A percentile compares a stretch with the other conserved stretches of the same genome.
phyloP scores from a whole-genome alignment of 2,329 filamentous ascomycete genomes.

The Fonsecaea multimorphosa region DNA sequence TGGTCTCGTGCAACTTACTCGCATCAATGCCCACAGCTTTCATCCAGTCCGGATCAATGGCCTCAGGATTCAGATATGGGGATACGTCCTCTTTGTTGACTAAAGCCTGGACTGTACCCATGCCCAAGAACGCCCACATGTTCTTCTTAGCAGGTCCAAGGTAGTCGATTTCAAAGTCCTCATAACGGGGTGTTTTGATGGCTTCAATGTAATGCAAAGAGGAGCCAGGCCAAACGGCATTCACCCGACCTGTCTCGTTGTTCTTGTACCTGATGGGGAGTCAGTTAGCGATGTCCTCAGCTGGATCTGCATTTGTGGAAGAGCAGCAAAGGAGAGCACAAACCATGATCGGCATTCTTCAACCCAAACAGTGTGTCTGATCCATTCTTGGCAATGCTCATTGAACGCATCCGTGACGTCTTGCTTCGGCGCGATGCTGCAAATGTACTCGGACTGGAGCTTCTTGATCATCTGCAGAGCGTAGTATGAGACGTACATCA shows the following conservation, averaged over 20 bases:
- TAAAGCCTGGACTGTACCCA: slow-evolving; percentile 43
- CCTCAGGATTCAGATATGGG: slow-evolving; percentile 44
- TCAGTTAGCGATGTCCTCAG: slow-evolving; percentile 44
- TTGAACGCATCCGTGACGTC: slow-evolving; percentile 45
- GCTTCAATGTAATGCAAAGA: slow-evolving; percentile 57
- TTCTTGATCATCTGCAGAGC: slow-evolving; percentile 50
- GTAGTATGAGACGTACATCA: slow-evolving; percentile 50
- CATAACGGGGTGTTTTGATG: slow-evolving; percentile 50
- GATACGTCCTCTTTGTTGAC: slow-evolving; percentile 41
- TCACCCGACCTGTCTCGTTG: slow-evolving; percentile 54
- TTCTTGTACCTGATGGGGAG: slow-evolving; percentile 44
- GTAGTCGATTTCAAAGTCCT: slow-evolving; percentile 55
- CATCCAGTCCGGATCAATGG: slow-evolving; percentile 46
- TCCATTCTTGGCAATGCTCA: slow-evolving; percentile 53
- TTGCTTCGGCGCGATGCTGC: slow-evolving; percentile 47
- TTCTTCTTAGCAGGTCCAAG: slow-evolving; percentile 39
- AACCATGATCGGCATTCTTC: slow-evolving; percentile 52
- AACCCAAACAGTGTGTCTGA: slow-evolving; percentile 59
- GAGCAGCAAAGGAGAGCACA: neutral
- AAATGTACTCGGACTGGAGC: slow-evolving; percentile 52
- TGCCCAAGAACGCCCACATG: slow-evolving; percentile 44
- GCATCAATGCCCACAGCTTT: slow-evolving; percentile 37
- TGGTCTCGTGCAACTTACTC: slow-evolving; percentile 36
- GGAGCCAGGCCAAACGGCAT: slow-evolving; percentile 59
- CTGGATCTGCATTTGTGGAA: neutral